These are phyloP conservation scores for Ailanthus altissimus DNA, from an alignment of 345 rosid genomes.

Conservation along the genomic window DNA sequence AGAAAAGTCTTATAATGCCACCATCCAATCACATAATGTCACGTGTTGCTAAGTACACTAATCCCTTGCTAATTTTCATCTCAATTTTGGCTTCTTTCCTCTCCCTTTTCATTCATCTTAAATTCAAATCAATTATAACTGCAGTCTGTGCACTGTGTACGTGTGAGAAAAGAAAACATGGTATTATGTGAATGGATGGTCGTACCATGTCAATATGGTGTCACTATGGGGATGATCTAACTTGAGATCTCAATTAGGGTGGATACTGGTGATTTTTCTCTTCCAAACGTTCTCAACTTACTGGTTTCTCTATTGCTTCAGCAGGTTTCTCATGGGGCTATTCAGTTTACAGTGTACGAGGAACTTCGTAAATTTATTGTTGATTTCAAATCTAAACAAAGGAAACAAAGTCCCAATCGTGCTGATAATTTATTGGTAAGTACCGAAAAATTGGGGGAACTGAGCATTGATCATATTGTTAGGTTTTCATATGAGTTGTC, in stretches of 20 bases:
- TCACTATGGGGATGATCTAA: background rate
- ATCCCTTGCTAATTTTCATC: background rate
- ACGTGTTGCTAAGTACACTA: background rate
- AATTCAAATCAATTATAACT: background rate
- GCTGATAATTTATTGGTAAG: slow-evolving; percentile 62
- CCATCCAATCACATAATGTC: background rate
- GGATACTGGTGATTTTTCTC: slow-evolving; percentile 1
- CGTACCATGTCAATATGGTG: background rate
- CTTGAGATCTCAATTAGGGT: background rate
- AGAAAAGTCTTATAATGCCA: background rate
- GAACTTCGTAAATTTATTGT: slow-evolving; percentile 73
- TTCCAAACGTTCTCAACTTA: slow-evolving; percentile 17
- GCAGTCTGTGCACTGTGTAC: background rate
- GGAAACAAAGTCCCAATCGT: slow-evolving; percentile 32
- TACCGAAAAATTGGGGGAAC: background rate
- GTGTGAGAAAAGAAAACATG: background rate
- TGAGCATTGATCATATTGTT: background rate
- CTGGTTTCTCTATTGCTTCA: slow-evolving; percentile 36
- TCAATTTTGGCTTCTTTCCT: background rate
- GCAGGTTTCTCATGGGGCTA: slow-evolving; percentile 97
- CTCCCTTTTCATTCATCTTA: background rate
- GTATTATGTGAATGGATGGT: background rate
- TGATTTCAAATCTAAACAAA: slow-evolving; percentile 45
- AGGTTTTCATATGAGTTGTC: background rate
- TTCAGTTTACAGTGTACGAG: slow-evolving; percentile 91